A percentile compares a stretch with the other conserved stretches of the same genome.
These are phyloP conservation scores for Trifolium dubium DNA, from an alignment of 306 rosid genomes.

Conservation along the genomic window DNA sequence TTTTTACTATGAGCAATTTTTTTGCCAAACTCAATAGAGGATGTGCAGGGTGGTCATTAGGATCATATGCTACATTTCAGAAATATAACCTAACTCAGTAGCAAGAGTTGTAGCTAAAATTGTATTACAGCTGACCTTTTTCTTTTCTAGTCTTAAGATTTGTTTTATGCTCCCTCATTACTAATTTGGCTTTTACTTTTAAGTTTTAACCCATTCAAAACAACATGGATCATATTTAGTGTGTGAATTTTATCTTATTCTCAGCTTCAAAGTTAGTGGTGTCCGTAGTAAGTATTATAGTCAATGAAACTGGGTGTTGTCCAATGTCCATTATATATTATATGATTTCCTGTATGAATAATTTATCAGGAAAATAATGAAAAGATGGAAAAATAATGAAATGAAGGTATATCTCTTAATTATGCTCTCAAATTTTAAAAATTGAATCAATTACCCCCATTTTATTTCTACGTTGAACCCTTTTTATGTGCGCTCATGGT, in stretches of 20 bases:
- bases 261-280: conserved; percentile 46
- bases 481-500: too few species aligned
- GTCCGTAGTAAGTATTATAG: conserved; percentile 47
- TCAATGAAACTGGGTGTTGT: conserved; percentile 36
- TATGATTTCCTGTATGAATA: conserved; percentile 31
- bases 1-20: not conserved
- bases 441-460: too few species aligned
- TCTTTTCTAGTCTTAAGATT: conserved; percentile 57
- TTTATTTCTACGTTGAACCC: too few species aligned
- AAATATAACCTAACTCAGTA: conserved; percentile 77
- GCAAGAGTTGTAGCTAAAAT: conserved; percentile 70
- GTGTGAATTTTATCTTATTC: conserved; percentile 52
- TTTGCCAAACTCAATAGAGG: too few species aligned
- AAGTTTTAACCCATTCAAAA: conserved; percentile 39
- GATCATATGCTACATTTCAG: conserved; percentile 47
- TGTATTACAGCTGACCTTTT: conserved; percentile 42
- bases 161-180: conserved; percentile 50
- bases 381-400: conserved; percentile 31
- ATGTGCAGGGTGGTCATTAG: conserved; percentile 55
- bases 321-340: conserved; percentile 14
- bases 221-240: conserved; percentile 55
- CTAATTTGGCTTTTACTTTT: conserved; percentile 43
- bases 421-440: too few species aligned
- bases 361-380: conserved; percentile 33
- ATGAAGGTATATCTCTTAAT: conserved; percentile 5